A percentile compares a stretch with the other conserved stretches of the same genome.
phyloP scores from a whole-genome alignment of 1,284 basidiomycete genomes.

The Kwoniella shivajii region DNA sequence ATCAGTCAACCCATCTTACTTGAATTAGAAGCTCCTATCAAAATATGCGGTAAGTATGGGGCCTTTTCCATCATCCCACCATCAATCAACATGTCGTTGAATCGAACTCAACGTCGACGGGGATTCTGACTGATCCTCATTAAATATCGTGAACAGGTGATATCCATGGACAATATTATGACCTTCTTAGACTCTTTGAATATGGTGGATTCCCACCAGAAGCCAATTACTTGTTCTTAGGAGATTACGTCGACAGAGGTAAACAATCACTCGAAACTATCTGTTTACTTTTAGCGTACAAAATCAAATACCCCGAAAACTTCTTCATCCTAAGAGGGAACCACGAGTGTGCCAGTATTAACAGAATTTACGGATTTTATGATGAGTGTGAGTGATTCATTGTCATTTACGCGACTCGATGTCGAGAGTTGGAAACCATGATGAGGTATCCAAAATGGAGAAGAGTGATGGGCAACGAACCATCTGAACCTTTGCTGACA shows the following conservation, averaged over 20 bases:
- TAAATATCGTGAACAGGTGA: no score
- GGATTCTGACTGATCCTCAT: no score
- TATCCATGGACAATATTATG: constrained; percentile 66
- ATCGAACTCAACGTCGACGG: no score
- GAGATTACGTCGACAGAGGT: constrained; percentile 65
- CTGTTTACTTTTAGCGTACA: constrained; percentile 59
- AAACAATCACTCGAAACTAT: constrained; percentile 66
- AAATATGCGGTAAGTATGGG: constrained; percentile 61
- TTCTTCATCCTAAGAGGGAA: constrained; percentile 66
- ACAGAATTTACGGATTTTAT: constrained; percentile 65
- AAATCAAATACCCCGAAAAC: constrained; percentile 67
- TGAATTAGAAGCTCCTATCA: constrained; percentile 65
- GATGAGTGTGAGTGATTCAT: constrained; percentile 58
- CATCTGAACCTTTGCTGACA: no score
- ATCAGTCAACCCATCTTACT: constrained; percentile 65
- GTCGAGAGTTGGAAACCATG: no score
- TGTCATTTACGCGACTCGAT: neutral
- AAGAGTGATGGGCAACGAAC: no score
- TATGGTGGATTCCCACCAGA: constrained; percentile 66
- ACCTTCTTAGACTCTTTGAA: constrained; percentile 63
- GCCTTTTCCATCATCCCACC: no score
- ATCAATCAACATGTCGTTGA: no score
- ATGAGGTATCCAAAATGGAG: no score
- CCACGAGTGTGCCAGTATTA: constrained; percentile 65
- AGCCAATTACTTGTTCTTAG: constrained; percentile 65